Evolutionary conservation across 2,329 filamentous ascomycete species (phyloP).

Genomic region (Aspergillus novoparasiticus): DNA sequence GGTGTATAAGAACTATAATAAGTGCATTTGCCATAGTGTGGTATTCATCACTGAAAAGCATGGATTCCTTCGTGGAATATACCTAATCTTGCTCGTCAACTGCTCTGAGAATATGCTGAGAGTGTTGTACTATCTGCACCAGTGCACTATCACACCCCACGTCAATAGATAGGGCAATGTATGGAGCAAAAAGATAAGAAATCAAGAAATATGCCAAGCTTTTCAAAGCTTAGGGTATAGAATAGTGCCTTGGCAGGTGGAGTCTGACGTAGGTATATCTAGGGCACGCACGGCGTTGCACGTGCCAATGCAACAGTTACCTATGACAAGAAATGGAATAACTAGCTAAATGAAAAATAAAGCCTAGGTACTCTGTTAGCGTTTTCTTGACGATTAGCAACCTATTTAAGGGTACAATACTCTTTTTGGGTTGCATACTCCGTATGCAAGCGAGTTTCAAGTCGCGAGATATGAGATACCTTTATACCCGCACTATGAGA

Average conservation of each 20-base stretch:
- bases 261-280: neutral
- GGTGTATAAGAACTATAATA: no score
- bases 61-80: no score
- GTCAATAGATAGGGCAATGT: neutral
- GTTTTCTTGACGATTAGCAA: neutral
- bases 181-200: neutral
- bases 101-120: no score
- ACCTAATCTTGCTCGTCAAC: no score
- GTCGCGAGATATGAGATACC: neutral
- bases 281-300: neutral
- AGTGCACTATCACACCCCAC: neutral
- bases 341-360: neutral
- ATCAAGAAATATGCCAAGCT: neutral
- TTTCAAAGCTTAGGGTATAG: neutral
- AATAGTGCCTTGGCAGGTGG: neutral
- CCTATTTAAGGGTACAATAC: neutral
- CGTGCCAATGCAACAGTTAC: neutral
- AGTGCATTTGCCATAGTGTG: no score
- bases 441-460: neutral
- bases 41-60: no score
- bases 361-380: neutral
- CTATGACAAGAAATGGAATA: no score
- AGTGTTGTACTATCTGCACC: neutral
- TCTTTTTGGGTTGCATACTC: neutral
- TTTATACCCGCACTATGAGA: no score